These are phyloP conservation scores for Asterochloris sp. DNA, from an alignment of 139 green algal species.

Conservation along the genomic window DNA sequence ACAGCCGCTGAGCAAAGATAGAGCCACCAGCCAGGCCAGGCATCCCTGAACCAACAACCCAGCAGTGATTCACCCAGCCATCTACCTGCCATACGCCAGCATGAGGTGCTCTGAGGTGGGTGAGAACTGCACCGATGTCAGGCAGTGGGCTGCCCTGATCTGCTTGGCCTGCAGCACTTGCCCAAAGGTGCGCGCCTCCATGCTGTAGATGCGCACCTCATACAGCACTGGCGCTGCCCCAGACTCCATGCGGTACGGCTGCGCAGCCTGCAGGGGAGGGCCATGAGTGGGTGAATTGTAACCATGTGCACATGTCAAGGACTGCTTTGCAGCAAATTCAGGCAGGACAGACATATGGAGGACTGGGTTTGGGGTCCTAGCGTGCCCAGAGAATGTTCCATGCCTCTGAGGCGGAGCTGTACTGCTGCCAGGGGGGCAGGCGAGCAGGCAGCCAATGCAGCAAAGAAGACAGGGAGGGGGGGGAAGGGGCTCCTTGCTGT, in stretches of 20 bases:
- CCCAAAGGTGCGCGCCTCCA: slow-evolving; percentile 51
- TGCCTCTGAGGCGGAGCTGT: too few relatives aligned
- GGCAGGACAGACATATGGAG: too few relatives aligned
- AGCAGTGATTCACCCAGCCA: neutral
- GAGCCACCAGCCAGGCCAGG: neutral
- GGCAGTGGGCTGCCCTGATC: slow-evolving; percentile 91
- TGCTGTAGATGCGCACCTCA: slow-evolving; percentile 72
- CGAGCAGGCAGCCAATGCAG: too few relatives aligned
- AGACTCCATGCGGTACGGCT: neutral
- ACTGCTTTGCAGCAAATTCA: too few relatives aligned
- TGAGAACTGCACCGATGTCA: slow-evolving; percentile 92
- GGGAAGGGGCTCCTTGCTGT: too few relatives aligned
- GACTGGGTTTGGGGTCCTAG: too few relatives aligned
- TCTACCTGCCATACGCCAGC: slow-evolving; percentile 78
- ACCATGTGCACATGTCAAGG: too few relatives aligned
- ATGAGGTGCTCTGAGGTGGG: slow-evolving; percentile 79
- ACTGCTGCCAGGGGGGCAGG: too few relatives aligned
- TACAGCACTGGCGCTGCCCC: slow-evolving; percentile 41
- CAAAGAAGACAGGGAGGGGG: too few relatives aligned
- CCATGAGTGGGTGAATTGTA: too few relatives aligned
- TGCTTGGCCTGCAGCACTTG: slow-evolving; percentile 45
- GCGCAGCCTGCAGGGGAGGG: neutral
- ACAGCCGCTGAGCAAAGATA: neutral
- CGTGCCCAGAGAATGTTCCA: too few relatives aligned
- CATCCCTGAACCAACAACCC: too few relatives aligned